Evolutionary conservation across 306 rosid genomes (phyloP).

Genomic region (Cicer judaicum): DNA sequence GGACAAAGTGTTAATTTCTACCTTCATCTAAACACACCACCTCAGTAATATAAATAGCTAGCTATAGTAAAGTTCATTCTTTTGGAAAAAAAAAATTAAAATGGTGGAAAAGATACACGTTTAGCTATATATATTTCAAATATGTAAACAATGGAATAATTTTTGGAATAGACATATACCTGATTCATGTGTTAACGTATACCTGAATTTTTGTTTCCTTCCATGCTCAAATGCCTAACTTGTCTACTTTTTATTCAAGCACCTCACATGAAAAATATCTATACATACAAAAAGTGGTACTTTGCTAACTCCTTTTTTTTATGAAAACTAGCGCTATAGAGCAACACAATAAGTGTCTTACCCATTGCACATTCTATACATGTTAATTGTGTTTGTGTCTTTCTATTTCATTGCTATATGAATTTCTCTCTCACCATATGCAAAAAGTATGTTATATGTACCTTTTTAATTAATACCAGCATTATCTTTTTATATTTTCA

Average conservation of each 20-base stretch:
- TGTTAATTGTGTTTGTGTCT: constrained; percentile 46
- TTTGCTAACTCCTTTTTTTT: constrained; percentile 45
- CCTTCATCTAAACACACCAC: constrained; percentile 9
- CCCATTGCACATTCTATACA: constrained; percentile 50
- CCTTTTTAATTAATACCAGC: constrained; percentile 32
- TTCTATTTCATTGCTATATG: constrained; percentile 39
- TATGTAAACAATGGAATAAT: constrained; percentile 8
- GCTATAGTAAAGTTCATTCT: constrained; percentile 7
- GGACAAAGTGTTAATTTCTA: not conserved
- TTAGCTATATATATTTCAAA: constrained; percentile 13
- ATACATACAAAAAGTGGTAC: constrained; percentile 44
- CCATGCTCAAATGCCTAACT: constrained; percentile 70
- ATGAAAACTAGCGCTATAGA: constrained; percentile 50
- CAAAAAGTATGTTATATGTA: constrained; percentile 31
- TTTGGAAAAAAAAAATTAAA: not conserved
- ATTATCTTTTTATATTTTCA: constrained; percentile 18
- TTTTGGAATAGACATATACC: constrained; percentile 69
- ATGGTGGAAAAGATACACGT: constrained; percentile 8
- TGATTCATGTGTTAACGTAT: constrained; percentile 55
- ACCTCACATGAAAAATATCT: constrained; percentile 64
- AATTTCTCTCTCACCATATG: constrained; percentile 30
- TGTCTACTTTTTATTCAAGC: constrained; percentile 54
- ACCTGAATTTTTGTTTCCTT: constrained; percentile 75
- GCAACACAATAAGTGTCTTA: constrained; percentile 45
- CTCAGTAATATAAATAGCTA: not conserved